Base-by-base conservation (phyloP, 352 stramenopile genomes). In the Globisporangium middletonii region DNA sequence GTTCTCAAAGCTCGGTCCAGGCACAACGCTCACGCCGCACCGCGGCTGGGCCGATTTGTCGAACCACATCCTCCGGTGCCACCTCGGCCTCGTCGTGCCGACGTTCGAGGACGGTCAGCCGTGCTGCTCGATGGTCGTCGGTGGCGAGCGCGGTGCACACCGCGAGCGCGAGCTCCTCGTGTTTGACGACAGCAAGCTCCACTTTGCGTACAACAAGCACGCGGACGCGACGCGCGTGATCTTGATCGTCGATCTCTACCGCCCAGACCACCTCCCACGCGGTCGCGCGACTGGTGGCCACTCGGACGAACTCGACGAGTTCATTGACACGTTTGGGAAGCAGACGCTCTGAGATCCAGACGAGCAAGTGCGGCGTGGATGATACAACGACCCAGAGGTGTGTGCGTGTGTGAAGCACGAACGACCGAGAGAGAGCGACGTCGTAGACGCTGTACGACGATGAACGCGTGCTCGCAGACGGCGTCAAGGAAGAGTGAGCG, bases 151-250 rank as follows among this genome's bases (percentile, higher is more conserved):
- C 2, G 64, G 71, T 4, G 78, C 77, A 48, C 88, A 97, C 58
- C 53, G 63, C n/a, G 73, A 92, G 58, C 70, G 79, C 16, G 73
- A 93, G 59, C 65, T 97, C 28, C 73, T 96, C 38, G 88, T 97
- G 13, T 97, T 97, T 61, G 88, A 97, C 68, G 88, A 97, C 67
- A 95, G 83, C 67, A 97, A 97, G 63, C 71, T 95, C 50, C 88
- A 97, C 69, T 89, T 88, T 51, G 86, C 85, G 53, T 95, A 79
- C 66, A 95, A 95, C 65, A 60, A 84, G 55, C 83, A 89, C 59
- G 63, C 71, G 3, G 70, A 81, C 13, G 65, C 80, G 58, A 89
- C 73, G 48, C 76, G 82, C 7, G 74, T 82, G 35, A 82, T 97
- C 30, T 68, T 97, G 27, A 97, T 97, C 58, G 71, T 97, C 42